Percentiles rank a stretch among this genome's conserved stretches.
Conservation (phyloP, 2,329 filamentous ascomycete genomes). For the Exophiala sp. region DNA sequence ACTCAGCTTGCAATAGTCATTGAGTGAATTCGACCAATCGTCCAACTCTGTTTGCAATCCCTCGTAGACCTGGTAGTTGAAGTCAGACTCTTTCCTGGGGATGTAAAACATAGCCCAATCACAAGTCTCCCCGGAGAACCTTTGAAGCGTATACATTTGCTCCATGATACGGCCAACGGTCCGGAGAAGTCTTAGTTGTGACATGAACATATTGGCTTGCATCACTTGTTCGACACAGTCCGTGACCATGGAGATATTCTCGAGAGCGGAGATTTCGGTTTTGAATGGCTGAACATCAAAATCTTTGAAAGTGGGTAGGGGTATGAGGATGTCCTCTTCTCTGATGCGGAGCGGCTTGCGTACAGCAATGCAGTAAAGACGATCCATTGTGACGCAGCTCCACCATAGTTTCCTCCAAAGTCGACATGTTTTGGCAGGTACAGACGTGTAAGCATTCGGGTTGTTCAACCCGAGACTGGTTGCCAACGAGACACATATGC, state of each 20-base stretch:
- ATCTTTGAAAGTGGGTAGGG: conserved; percentile 1
- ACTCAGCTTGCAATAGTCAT: conserved; percentile 1
- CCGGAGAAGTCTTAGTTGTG: conserved; percentile 2
- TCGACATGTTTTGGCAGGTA: neutral
- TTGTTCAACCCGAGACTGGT: conserved; percentile 69
- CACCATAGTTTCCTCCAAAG: conserved; percentile 14
- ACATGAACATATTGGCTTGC: conserved; percentile 13
- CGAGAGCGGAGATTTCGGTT: neutral
- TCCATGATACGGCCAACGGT: conserved; percentile 2
- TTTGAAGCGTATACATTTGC: conserved; percentile 1
- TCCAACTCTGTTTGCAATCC: conserved; percentile 1
- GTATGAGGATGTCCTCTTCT: conserved; percentile 1
- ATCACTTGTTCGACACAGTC: conserved; percentile 6
- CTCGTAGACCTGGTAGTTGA: neutral
- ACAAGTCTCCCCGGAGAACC: neutral
- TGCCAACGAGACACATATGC: conserved; percentile 83
- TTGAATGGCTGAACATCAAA: conserved; percentile 4
- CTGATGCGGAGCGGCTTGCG: conserved; percentile 6
- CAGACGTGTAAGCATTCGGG: neutral
- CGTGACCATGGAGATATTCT: neutral
- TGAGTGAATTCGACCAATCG: conserved; percentile 1
- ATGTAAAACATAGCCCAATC: conserved; percentile 10
- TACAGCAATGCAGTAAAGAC: neutral
- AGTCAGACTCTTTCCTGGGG: conserved; percentile 1
- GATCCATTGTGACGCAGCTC: conserved; percentile 2